Evolutionary conservation across 169 alveolate species (phyloP), one percentile per base, ranked within the genome.

Genomic region (Amoebophrya sp.): DNA sequence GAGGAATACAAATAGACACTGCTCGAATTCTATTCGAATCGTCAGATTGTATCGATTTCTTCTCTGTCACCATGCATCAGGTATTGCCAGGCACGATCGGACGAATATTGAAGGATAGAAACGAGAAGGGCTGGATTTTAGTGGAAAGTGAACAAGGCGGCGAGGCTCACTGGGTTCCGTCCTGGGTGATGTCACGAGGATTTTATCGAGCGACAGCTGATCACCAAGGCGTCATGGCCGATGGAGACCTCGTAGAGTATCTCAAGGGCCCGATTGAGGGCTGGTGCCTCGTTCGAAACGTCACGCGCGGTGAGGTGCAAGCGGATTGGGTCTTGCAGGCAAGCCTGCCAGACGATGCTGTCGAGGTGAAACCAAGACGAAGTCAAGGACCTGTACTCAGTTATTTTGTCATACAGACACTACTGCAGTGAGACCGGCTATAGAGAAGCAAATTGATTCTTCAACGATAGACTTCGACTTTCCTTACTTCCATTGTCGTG

Each of bases 261-360:
- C 26, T 65, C 38, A 65, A 65, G n/a, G 83, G 83, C 18, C 83
- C 83, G 36, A 6, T 65, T 29, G 83, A 65, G 3, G 83, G 83
- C 83, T 65, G 83, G 83, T 29, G 18, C 38, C 83, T 65, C 38
- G 83, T 65, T 36, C 83, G 83, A 29, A 65, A 65, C 83, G 83
- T 65, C 38, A 65, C 83, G 12, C 2, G n/a, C 36, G 39, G n/a
- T 26, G 33, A 6, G 3, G n/a, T 0, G 26, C 83, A 65, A 1
- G 83, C 83, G 83, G 36, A 65, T 6, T 65, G 83, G 83, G 36
- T 65, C 2, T 0, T 0, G 12, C 83, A 26, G 2, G 83, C 12
- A 0, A 12, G 2, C 36, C 83, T 65, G 33, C 83, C 83, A 26
- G 83, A 65, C 36, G 2, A 65, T 10, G 83, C 83, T 1, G 36